Evolutionary conservation across 164 flowering plant species (phyloP).

Genomic region (Hamamelis virginiana): DNA sequence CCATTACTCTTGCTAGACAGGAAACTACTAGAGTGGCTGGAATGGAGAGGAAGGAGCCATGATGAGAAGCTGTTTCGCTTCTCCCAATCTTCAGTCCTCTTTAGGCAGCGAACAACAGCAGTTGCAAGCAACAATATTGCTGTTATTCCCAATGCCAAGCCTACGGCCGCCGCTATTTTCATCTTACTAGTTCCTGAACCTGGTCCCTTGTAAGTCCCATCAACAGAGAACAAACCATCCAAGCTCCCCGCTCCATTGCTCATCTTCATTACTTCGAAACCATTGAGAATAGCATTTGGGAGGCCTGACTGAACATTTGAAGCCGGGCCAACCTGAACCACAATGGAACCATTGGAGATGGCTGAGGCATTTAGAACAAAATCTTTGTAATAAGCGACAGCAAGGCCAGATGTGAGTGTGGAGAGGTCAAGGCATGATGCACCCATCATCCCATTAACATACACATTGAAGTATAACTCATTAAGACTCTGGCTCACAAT

Average conservation of each 20-base stretch:
- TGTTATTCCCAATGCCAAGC: slow-evolving; percentile 41
- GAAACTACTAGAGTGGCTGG: slow-evolving; percentile 28
- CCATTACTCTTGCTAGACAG: slow-evolving; percentile 45
- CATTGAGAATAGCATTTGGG: slow-evolving; percentile 75
- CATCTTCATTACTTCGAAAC: slow-evolving; percentile 83
- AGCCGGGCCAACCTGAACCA: slow-evolving; percentile 68
- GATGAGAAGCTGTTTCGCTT: slow-evolving; percentile 49
- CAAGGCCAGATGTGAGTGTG: slow-evolving; percentile 44
- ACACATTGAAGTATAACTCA: slow-evolving; percentile 75
- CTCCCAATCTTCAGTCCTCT: slow-evolving; percentile 46
- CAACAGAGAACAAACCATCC: slow-evolving; percentile 52
- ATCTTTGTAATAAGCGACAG: slow-evolving; percentile 68
- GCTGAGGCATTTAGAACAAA: slow-evolving; percentile 59
- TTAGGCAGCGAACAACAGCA: slow-evolving; percentile 39
- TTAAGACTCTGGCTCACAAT: slow-evolving; percentile 64
- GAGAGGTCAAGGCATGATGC: slow-evolving; percentile 66
- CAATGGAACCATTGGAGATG: slow-evolving; percentile 40
- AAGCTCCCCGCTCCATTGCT: slow-evolving; percentile 69
- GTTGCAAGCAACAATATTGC: slow-evolving; percentile 40
- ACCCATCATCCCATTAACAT: slow-evolving; percentile 51
- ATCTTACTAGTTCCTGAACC: neutral
- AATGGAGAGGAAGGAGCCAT: slow-evolving; percentile 52
- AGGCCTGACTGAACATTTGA: slow-evolving; percentile 19
- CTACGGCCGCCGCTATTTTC: slow-evolving; percentile 42
- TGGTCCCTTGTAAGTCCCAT: slow-evolving; percentile 29